These are phyloP conservation scores for Neoboletus brunneissimus DNA, from an alignment of 768 basidiomycete genomes.

Conservation along the genomic window DNA sequence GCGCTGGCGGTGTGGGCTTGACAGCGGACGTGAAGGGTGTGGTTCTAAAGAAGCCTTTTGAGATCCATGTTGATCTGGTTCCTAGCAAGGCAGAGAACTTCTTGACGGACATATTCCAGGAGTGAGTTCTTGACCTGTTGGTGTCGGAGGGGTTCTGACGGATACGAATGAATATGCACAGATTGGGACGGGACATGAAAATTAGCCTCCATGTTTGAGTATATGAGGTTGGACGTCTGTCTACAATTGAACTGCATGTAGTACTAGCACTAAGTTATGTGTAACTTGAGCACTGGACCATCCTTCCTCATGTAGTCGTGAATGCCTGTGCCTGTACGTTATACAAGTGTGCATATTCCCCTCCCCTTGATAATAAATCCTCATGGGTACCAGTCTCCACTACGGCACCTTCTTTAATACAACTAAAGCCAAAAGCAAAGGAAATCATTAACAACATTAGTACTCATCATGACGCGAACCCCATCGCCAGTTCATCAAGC, in stretches of 20 bases:
- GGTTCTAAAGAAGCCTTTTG: background rate
- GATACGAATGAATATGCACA: background rate
- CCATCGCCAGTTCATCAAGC: background rate
- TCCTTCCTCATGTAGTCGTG: background rate
- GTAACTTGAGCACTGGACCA: background rate
- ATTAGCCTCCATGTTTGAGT: background rate
- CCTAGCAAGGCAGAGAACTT: background rate
- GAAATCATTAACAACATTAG: background rate
- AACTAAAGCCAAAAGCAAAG: slow-evolving; percentile 16
- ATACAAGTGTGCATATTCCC: slow-evolving; percentile 35
- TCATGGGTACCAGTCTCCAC: slow-evolving; percentile 35
- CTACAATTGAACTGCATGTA: background rate
- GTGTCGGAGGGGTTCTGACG: background rate
- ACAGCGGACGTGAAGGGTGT: background rate
- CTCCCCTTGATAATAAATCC: slow-evolving; percentile 27
- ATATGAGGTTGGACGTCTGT: background rate
- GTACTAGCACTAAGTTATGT: background rate
- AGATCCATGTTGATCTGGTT: background rate
- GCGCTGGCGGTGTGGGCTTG: background rate
- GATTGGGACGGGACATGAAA: background rate
- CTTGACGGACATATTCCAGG: background rate
- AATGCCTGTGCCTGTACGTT: slow-evolving; percentile 35
- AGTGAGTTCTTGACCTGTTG: background rate
- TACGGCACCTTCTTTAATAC: slow-evolving; percentile 33
- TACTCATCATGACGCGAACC: background rate